phyloP scores from a whole-genome alignment of 257 asterid species.

The Eustoma russellianum region DNA sequence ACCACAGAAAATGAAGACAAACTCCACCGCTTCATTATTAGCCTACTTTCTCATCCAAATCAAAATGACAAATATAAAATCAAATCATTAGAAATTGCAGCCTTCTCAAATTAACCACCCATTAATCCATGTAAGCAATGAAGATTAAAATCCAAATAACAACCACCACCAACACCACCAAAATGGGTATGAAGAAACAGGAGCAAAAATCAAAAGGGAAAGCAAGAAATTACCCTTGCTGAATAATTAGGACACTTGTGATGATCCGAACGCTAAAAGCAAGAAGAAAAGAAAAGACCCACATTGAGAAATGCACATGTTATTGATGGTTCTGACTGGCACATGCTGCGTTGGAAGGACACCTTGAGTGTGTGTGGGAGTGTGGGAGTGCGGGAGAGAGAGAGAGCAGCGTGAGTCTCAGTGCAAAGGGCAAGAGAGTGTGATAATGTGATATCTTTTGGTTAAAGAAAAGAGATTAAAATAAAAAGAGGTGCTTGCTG shows the following conservation, averaged over 20 bases:
- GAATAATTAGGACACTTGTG: constrained; percentile 9
- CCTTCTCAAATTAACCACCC: not conserved
- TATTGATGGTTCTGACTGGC: not conserved
- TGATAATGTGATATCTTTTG: not conserved
- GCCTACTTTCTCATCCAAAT: not conserved
- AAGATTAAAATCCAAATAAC: not conserved
- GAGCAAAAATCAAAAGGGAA: not conserved
- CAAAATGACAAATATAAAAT: not conserved
- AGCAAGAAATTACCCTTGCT: not conserved
- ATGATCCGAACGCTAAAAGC: constrained; percentile 5
- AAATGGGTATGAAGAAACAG: not conserved
- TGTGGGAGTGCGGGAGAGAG: not conserved
- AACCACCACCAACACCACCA: not conserved
- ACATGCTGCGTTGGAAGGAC: not conserved
- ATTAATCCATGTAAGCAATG: not conserved
- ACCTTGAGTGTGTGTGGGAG: not conserved
- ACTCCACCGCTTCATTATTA: not conserved
- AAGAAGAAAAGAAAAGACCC: constrained; percentile 4
- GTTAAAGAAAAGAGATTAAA: not conserved
- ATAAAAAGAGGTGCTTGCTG: too few species aligned
- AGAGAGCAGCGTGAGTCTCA: not conserved
- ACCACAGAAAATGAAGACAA: not conserved
- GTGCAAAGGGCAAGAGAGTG: not conserved
- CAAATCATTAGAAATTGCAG: not conserved
- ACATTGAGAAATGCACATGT: constrained; percentile 3